phyloP scores from a whole-genome alignment of 331 rosid species.

The Arachis monticola region DNA sequence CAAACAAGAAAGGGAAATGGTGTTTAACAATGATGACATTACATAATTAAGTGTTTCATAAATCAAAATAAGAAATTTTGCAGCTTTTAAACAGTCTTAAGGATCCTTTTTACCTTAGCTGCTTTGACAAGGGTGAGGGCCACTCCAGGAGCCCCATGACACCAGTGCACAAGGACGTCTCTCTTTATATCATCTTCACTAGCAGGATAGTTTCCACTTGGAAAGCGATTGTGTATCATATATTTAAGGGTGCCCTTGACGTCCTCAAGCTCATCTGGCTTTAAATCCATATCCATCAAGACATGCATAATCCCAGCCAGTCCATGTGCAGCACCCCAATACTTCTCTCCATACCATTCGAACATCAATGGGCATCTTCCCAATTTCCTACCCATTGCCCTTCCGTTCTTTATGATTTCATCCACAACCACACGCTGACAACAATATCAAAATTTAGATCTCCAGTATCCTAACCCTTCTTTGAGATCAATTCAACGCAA shows the following conservation, averaged over 20 bases:
- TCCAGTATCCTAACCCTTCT: background rate
- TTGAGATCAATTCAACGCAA: background rate
- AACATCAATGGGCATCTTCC: constrained; percentile 71
- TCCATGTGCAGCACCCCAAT: constrained; percentile 92
- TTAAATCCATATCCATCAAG: constrained; percentile 75
- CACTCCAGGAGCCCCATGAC: constrained; percentile 87
- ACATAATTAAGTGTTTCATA: background rate
- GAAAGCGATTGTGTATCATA: constrained; percentile 60
- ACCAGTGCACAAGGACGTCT: constrained; percentile 85
- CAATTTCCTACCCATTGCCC: constrained; percentile 55
- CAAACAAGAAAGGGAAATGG: constrained; percentile 18
- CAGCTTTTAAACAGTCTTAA: constrained; percentile 4
- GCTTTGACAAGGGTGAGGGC: constrained; percentile 84
- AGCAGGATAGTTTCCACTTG: constrained; percentile 72
- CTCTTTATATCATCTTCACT: constrained; percentile 62
- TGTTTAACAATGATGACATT: background rate
- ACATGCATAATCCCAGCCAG: constrained; percentile 85
- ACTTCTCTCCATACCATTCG: constrained; percentile 82
- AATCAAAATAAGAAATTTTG: background rate
- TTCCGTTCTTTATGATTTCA: constrained; percentile 65
- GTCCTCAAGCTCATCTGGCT: constrained; percentile 70
- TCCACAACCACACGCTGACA: constrained; percentile 58
- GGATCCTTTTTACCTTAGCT: constrained; percentile 56
- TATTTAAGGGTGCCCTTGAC: constrained; percentile 69
- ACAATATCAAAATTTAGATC: constrained; percentile 18